These are phyloP conservation scores for Colletotrichum graminicola DNA, from an alignment of 2,329 filamentous ascomycete genomes.

Conservation along the genomic window DNA sequence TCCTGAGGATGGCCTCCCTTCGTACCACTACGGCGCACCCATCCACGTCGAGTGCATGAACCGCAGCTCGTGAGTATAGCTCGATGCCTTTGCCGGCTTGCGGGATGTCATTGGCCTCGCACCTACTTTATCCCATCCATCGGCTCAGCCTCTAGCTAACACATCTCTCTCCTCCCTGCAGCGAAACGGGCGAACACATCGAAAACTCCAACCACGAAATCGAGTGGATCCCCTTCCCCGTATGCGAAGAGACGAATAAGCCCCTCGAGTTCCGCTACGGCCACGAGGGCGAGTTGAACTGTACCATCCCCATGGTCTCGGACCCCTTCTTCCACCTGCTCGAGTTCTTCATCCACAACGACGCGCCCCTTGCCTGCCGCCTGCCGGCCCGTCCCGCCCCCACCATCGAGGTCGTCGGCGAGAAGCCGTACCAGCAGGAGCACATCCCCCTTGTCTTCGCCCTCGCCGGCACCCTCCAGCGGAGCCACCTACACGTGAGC, in stretches of 20 bases:
- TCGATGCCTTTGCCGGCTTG: neutral
- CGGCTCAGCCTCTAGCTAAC: neutral
- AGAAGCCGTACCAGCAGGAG: constrained; percentile 63
- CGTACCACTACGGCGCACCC: constrained; percentile 74
- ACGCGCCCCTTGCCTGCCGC: constrained; percentile 92
- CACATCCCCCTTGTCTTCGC: constrained; percentile 91
- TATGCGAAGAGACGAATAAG: constrained; percentile 87
- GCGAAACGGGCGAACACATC: constrained; percentile 91
- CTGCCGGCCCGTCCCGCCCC: constrained; percentile 80
- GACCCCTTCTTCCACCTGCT: constrained; percentile 89
- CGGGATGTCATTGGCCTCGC: neutral
- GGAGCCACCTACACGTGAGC: constrained; percentile 89
- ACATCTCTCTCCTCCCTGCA: constrained; percentile 51
- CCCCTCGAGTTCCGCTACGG: constrained; percentile 91
- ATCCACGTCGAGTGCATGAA: constrained; percentile 81
- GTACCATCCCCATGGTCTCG: constrained; percentile 81
- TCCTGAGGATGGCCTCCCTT: constrained; percentile 63
- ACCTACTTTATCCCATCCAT: too few species aligned
- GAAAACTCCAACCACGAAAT: constrained; percentile 84
- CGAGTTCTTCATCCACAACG: constrained; percentile 98
- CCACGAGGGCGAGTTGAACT: constrained; percentile 83
- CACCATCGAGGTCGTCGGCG: constrained; percentile 67
- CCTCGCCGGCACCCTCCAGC: constrained; percentile 87
- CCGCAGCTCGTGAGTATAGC: constrained; percentile 69
- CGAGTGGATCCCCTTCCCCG: constrained; percentile 91